Percentiles rank a stretch among this genome's conserved stretches.
These are phyloP conservation scores for Omphalea diandra DNA, from an alignment of 441 rosid genomes.

Conservation along the genomic window DNA sequence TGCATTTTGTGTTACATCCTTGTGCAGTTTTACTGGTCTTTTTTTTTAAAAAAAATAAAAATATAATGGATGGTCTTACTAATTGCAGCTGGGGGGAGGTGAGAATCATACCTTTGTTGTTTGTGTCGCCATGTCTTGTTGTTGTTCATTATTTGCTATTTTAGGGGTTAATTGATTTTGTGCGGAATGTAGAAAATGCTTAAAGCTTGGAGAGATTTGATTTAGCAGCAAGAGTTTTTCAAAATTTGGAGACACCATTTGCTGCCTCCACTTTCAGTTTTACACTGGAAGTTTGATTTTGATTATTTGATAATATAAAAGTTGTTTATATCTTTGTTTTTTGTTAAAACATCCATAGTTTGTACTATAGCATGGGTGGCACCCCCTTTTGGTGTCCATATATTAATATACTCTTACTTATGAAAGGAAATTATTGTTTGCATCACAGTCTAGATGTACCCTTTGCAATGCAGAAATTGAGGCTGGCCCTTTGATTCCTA, in stretches of 20 bases:
- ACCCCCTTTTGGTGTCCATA: not conserved
- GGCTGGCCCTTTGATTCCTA: constrained; percentile 67
- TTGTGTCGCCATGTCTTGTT: not conserved
- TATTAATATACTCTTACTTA: constrained; percentile 6
- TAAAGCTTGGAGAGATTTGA: not conserved
- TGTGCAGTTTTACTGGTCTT: constrained; percentile 2
- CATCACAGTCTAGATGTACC: constrained; percentile 84
- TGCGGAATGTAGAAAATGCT: too few species aligned
- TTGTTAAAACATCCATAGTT: not conserved
- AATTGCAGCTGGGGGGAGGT: constrained; percentile 25
- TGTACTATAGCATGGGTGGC: not conserved
- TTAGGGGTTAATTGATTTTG: not conserved
- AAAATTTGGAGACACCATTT: not conserved
- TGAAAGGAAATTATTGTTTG: constrained; percentile 33
- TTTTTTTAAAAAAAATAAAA: too few species aligned
- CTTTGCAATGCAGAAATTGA: constrained; percentile 82
- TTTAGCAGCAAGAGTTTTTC: not conserved
- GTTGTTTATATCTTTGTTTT: not conserved
- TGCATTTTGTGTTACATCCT: not conserved
- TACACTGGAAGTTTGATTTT: not conserved
- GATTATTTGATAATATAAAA: not conserved
- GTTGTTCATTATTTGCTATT: not conserved
- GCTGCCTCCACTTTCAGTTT: not conserved
- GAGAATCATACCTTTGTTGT: constrained; percentile 21
- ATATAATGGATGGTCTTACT: constrained; percentile 13